Evolutionary conservation across 441 rosid species (phyloP), one percentile per base, ranked within the genome.

Genomic region (Cnidoscolus chayamansa): DNA sequence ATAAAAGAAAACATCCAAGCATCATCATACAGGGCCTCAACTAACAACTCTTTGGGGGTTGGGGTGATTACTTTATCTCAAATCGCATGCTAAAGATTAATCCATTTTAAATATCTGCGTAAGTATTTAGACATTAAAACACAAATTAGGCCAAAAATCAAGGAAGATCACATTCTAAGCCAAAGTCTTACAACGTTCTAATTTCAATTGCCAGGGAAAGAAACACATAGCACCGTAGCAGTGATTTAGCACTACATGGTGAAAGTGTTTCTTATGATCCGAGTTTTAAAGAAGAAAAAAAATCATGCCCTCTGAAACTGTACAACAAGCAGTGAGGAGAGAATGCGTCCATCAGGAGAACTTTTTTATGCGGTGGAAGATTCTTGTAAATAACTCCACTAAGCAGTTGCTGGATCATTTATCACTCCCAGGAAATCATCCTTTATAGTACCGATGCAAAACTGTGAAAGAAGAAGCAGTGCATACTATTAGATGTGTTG

Each of bases 371-470:
- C 47, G 10, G 2, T 25, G 9, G 6, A 5, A 73, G 51, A 7
- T 54, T 59, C 37, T 43, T 2, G 37, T 81, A 71, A 50, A 71
- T 4, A 25, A 25, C 68, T 74, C 67, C 76, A 50, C 73, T 84
- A 89, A 57, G 83, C 86, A 0, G 89, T 75, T 58, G 90, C 81
- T 20, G 97, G 98, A 81, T 94, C 97, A 73, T 92, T 94, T 59
- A 94, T 90, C 83, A 94, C 97, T 35, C 97, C 99, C 86, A 92
- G 82, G 87, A 92, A 94, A 78, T 94, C 96, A 68, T 92, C 99
- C 77, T 90, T 92, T 77, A 94, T 94, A 72, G 97, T 94, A 10
- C 98, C 99, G 35, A 94, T 90, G 79, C 99, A 92, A 74, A 92
- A 90, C 99, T 25, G 25, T 25, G 47, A 15, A 48, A 65, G 70